Conservation (phyloP, 192 early-diverging fungal species). For the Phlyctochytrium arcticum region DNA sequence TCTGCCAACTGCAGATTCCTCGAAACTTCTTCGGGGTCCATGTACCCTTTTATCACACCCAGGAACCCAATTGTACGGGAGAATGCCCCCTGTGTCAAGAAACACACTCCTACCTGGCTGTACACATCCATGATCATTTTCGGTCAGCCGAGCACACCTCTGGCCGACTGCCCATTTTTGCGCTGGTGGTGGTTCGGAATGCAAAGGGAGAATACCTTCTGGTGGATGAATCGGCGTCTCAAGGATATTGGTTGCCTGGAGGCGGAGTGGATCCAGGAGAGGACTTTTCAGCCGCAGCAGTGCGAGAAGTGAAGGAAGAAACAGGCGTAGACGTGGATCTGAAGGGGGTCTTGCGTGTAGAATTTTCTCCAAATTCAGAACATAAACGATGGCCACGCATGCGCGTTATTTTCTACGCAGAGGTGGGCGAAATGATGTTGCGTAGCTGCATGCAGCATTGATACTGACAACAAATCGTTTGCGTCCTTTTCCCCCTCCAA, state of each 20-base stretch:
- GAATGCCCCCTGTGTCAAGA: constrained; percentile 16
- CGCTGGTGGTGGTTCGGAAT: constrained; percentile 17
- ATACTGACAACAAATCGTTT: no score
- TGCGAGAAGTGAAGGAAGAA: constrained; percentile 22
- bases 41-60: constrained; percentile 26
- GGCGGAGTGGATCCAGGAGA: constrained; percentile 31
- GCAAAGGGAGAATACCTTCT: constrained; percentile 10
- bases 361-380: constrained; percentile 21
- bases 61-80: constrained; percentile 12
- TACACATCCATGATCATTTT: constrained; percentile 20
- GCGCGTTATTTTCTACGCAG: constrained; percentile 33
- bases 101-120: neutral
- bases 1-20: constrained; percentile 1
- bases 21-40: constrained; percentile 7
- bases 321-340: constrained; percentile 22
- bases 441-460: no score
- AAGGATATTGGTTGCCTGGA: constrained; percentile 33
- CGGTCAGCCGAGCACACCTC: no score
- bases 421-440: no score
- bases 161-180: constrained; percentile 22
- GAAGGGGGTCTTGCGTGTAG: constrained; percentile 26
- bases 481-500: no score
- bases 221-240: constrained; percentile 17
- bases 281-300: constrained; percentile 24
- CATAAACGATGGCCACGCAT: constrained; percentile 13